Conservation (phyloP, 2,329 filamentous ascomycete genomes). For the Trichoderma harzianum region DNA sequence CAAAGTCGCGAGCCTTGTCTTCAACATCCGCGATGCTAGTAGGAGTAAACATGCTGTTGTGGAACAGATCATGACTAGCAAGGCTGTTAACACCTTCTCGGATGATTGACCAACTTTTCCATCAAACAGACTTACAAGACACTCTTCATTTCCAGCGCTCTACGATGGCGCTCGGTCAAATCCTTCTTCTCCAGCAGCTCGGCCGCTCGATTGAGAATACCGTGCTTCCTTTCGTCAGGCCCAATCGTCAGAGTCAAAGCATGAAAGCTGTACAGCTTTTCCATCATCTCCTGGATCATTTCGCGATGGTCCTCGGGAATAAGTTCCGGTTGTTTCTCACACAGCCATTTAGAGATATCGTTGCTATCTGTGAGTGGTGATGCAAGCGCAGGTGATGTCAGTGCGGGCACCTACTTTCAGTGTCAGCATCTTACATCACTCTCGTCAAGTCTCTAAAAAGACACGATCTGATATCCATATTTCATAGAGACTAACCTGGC, state of each 20-base stretch:
- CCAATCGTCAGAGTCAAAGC: constrained; percentile 25
- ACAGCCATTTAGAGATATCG: constrained; percentile 30
- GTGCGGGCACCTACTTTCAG: constrained; percentile 26
- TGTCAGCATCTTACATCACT: neutral
- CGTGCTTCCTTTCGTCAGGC: constrained; percentile 25
- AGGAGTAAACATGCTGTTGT: constrained; percentile 25
- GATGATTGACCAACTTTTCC: fast-evolving
- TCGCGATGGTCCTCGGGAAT: constrained; percentile 25
- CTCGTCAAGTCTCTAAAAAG: neutral
- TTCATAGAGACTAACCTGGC: constrained; percentile 26
- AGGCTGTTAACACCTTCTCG: neutral
- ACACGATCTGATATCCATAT: neutral
- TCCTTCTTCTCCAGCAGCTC: constrained; percentile 28
- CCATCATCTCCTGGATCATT: constrained; percentile 26
- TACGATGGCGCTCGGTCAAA: constrained; percentile 27
- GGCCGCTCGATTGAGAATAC: constrained; percentile 29
- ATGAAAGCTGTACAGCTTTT: constrained; percentile 28
- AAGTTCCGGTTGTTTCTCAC: constrained; percentile 28
- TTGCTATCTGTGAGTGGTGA: constrained; percentile 27
- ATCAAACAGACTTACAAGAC: constrained; percentile 27
- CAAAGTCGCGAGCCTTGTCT: constrained; percentile 23
- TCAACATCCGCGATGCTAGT: constrained; percentile 27
- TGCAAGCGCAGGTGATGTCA: constrained; percentile 27
- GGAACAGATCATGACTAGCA: constrained; percentile 27
- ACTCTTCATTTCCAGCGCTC: constrained; percentile 31